These are phyloP conservation scores for Terana coerulea DNA, from an alignment of 768 basidiomycete species.

Conservation along the genomic window DNA sequence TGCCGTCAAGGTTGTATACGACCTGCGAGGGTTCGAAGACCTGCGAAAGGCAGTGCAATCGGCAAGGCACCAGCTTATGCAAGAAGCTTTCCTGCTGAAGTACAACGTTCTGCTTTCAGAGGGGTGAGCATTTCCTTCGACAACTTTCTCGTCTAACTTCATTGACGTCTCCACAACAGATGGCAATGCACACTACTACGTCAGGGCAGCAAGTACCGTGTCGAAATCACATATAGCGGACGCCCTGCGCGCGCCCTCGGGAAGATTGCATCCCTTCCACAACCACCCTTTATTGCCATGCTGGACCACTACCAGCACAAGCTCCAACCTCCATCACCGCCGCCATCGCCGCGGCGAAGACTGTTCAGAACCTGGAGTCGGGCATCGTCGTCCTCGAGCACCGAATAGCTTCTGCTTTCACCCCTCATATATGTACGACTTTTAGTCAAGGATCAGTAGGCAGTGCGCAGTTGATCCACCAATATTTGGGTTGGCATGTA, in stretches of 20 bases:
- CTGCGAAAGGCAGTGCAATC: constrained; percentile 49
- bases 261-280: constrained; percentile 39
- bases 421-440: too few relatives aligned
- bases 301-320: constrained; percentile 36
- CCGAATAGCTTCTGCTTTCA: too few relatives aligned
- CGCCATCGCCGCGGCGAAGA: neutral
- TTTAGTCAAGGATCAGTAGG: neutral
- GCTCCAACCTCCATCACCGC: neutral
- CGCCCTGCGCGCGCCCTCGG: constrained; percentile 48
- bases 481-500: neutral
- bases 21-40: constrained; percentile 46
- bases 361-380: neutral
- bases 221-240: constrained; percentile 68
- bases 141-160: neutral
- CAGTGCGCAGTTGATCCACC: constrained; percentile 10
- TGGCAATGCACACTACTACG: constrained; percentile 68
- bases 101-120: constrained; percentile 66
- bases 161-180: constrained; percentile 30
- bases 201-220: constrained; percentile 55
- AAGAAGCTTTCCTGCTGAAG: constrained; percentile 48
- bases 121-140: constrained; percentile 41
- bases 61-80: constrained; percentile 60
- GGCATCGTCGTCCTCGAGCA: too few relatives aligned
- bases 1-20: constrained; percentile 43
- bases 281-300: constrained; percentile 68